These are phyloP conservation scores for Panellus pusillus DNA, from an alignment of 768 basidiomycete genomes.

Conservation along the genomic window DNA sequence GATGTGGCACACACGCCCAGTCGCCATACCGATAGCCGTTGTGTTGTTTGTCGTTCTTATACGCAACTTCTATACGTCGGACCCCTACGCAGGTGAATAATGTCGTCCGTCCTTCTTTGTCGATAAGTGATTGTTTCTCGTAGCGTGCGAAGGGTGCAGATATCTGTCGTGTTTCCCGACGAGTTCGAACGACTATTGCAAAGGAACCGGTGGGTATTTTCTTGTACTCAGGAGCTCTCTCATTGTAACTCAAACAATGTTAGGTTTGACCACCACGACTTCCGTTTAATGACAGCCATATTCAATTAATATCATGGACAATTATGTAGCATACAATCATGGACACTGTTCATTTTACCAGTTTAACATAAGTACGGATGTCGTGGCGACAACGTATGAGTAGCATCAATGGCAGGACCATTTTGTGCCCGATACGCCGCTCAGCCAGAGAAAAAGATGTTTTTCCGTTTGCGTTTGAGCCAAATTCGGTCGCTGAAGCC, in stretches of 20 bases:
- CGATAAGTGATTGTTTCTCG: constrained; percentile 1
- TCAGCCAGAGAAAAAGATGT: too few relatives aligned
- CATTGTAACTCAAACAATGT: not conserved
- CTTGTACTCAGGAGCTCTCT: not conserved
- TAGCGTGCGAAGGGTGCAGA: constrained; percentile 85
- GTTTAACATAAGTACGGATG: too few relatives aligned
- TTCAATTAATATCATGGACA: constrained; percentile 3
- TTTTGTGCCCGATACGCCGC: too few relatives aligned
- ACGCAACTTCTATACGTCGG: constrained; percentile 86
- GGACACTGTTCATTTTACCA: not conserved
- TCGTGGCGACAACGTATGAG: too few relatives aligned
- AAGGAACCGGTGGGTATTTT: constrained; percentile 33
- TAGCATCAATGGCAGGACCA: too few relatives aligned
- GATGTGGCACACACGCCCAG: not conserved
- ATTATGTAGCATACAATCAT: not conserved
- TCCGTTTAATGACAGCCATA: constrained; percentile 1
- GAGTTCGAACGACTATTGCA: constrained; percentile 64
- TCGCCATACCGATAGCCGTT: constrained; percentile 73
- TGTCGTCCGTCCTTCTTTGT: constrained; percentile 6
- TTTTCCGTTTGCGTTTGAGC: too few relatives aligned
- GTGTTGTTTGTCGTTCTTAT: constrained; percentile 80
- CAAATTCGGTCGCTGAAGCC: too few relatives aligned
- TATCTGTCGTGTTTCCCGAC: constrained; percentile 91
- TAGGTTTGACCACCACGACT: constrained; percentile 5
- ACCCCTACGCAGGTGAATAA: constrained; percentile 77